A percentile compares a stretch with the other conserved stretches of the same genome.
Evolutionary conservation across 2,329 filamentous ascomycete species (phyloP).

Genomic region (Chrysoporthe deuterocubensis): DNA sequence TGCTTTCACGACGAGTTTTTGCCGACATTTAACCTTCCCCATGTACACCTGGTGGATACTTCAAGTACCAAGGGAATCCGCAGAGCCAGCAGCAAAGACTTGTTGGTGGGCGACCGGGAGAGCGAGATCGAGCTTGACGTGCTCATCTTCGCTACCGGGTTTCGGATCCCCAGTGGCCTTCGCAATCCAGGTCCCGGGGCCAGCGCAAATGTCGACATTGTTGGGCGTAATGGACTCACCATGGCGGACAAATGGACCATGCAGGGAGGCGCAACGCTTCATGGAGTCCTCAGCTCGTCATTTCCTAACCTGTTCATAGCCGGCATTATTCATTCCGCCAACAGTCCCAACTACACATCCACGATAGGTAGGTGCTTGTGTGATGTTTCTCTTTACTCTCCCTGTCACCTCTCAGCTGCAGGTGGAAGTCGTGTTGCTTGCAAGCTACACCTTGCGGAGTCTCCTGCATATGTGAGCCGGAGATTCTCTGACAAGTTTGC

Average conservation of each 20-base stretch:
- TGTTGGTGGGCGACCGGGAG: constrained; percentile 4
- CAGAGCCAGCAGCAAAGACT: constrained; percentile 12
- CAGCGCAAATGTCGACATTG: constrained; percentile 19
- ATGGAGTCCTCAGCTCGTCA: constrained; percentile 27
- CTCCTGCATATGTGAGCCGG: too few species aligned
- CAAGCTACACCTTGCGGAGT: too few species aligned
- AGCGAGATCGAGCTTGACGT: constrained; percentile 20
- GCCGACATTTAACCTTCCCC: constrained; percentile 49
- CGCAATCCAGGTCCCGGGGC: constrained; percentile 27
- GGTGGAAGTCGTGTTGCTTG: too few species aligned
- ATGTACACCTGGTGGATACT: constrained; percentile 52
- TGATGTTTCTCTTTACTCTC: too few species aligned
- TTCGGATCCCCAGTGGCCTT: background rate
- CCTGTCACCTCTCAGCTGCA: too few species aligned
- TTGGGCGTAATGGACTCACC: constrained; percentile 25
- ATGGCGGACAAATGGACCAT: constrained; percentile 31
- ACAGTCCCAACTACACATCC: constrained; percentile 21
- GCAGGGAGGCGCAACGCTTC: constrained; percentile 23
- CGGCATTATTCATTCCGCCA: constrained; percentile 21
- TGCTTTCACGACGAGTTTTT: constrained; percentile 56
- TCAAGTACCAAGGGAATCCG: constrained; percentile 46
- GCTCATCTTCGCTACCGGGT: constrained; percentile 31
- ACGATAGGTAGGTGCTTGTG: constrained; percentile 34
- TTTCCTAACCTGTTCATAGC: constrained; percentile 34
- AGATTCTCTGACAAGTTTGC: too few species aligned